Percentiles rank a stretch among this genome's conserved stretches.
Conservation (phyloP, 768 basidiomycete species). For the Lentinula sp. region DNA sequence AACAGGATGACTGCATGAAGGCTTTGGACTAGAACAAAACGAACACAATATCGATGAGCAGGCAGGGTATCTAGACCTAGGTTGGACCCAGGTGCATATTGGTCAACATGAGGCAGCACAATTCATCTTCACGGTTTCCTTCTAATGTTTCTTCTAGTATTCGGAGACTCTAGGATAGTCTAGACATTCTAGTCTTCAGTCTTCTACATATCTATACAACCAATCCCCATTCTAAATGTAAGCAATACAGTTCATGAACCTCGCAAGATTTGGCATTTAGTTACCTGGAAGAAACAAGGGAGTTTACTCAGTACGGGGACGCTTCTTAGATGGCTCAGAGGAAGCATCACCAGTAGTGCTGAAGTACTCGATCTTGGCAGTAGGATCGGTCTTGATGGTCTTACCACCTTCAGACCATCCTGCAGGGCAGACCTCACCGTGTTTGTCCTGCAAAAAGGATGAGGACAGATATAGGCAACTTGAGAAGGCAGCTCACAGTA, state of each 20-base stretch:
- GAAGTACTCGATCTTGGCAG: constrained; percentile 73
- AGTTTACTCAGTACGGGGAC: constrained; percentile 9
- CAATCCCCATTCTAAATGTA: constrained; percentile 2
- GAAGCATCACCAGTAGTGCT: constrained; percentile 14
- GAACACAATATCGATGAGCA: neutral
- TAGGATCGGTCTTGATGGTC: constrained; percentile 80
- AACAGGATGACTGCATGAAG: neutral
- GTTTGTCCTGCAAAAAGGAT: constrained; percentile 50
- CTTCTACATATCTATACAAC: constrained; percentile 6
- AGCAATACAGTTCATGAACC: neutral
- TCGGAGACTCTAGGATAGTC: neutral
- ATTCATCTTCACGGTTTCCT: neutral
- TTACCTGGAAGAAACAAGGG: constrained; percentile 7
- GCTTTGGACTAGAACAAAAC: neutral
- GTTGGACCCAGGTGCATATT: neutral
- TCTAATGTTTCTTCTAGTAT: constrained; percentile 1
- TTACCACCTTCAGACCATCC: constrained; percentile 81
- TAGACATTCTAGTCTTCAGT: neutral
- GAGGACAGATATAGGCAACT: neutral
- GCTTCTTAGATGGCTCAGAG: constrained; percentile 10
- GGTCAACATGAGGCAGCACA: neutral
- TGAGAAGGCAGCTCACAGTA: constrained; percentile 40
- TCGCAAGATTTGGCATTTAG: neutral
- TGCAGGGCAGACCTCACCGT: constrained; percentile 91
- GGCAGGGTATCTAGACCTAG: neutral